phyloP scores from a whole-genome alignment of 179 eudicot genomes.

The Silene coronaria region DNA sequence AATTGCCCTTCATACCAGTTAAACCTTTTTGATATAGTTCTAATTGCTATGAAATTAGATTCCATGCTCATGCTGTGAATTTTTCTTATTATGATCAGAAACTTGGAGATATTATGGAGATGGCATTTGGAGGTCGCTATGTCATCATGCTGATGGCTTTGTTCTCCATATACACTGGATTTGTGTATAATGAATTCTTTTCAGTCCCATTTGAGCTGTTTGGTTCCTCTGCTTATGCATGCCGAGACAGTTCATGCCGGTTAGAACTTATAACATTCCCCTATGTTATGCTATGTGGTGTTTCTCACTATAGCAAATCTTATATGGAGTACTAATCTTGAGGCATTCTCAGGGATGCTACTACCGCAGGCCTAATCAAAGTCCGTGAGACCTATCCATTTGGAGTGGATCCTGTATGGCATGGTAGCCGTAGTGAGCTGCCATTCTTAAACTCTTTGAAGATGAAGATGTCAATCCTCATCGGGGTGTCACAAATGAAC shows the following conservation, averaged over 20 bases:
- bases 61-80: not conserved
- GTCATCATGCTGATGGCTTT: conserved; percentile 77
- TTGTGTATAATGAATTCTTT: conserved; percentile 78
- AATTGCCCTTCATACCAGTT: not conserved
- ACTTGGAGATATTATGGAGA: conserved; percentile 99
- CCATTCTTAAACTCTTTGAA: conserved; percentile 80
- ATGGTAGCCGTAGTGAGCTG: conserved; percentile 79
- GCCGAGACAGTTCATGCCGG: conserved; percentile 72
- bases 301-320: not conserved
- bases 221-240: conserved; percentile 72
- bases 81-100: conserved; percentile 49
- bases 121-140: conserved; percentile 97
- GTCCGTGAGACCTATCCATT: conserved; percentile 71
- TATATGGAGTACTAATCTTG: not conserved
- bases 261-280: conserved; percentile 30
- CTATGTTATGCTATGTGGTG: conserved; percentile 9
- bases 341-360: conserved; percentile 55
- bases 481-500: conserved; percentile 84
- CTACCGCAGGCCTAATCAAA: conserved; percentile 59
- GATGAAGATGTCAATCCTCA: conserved; percentile 92
- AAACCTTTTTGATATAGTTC: not conserved
- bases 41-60: not conserved
- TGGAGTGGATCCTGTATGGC: conserved; percentile 92
- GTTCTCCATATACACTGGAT: conserved; percentile 81
- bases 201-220: conserved; percentile 78